Evolutionary conservation across 2,329 filamentous ascomycete species (phyloP).

Genomic region (Penicillium sp.): DNA sequence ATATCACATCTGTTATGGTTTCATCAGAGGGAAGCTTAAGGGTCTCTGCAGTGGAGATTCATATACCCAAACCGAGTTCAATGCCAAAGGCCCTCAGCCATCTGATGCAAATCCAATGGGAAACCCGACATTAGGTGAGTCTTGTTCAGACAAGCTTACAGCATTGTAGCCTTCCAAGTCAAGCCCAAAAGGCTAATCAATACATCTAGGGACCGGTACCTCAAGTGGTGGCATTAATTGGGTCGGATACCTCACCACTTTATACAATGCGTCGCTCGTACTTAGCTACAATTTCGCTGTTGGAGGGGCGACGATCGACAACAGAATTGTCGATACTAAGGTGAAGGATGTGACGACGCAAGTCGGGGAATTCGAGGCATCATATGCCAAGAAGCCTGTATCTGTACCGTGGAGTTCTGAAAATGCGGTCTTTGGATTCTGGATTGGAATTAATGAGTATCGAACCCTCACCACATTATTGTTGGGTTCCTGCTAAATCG

Average conservation of each 20-base stretch:
- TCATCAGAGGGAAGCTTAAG: not conserved
- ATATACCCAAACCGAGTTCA: conserved; percentile 61
- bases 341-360: conserved; percentile 51
- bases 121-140: conserved; percentile 51
- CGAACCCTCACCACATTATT: not conserved
- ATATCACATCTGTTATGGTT: not conserved
- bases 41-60: conserved; percentile 52
- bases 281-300: conserved; percentile 57
- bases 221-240: conserved; percentile 54
- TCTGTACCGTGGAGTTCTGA: conserved; percentile 28
- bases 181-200: not conserved
- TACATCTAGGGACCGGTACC: conserved; percentile 47
- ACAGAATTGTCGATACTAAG: conserved; percentile 54
- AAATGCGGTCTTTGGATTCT: conserved; percentile 32
- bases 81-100: conserved; percentile 53
- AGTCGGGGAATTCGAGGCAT: conserved; percentile 46
- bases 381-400: conserved; percentile 37
- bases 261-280: conserved; percentile 49
- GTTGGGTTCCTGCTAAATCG: not conserved
- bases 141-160: not conserved
- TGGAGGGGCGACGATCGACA: conserved; percentile 56
- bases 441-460: conserved; percentile 39
- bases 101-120: conserved; percentile 57
- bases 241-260: conserved; percentile 51
- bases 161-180: not conserved